A percentile compares a stretch with the other conserved stretches of the same genome.
Evolutionary conservation across 2,329 filamentous ascomycete species (phyloP).

Genomic region (Talaromyces sp.): DNA sequence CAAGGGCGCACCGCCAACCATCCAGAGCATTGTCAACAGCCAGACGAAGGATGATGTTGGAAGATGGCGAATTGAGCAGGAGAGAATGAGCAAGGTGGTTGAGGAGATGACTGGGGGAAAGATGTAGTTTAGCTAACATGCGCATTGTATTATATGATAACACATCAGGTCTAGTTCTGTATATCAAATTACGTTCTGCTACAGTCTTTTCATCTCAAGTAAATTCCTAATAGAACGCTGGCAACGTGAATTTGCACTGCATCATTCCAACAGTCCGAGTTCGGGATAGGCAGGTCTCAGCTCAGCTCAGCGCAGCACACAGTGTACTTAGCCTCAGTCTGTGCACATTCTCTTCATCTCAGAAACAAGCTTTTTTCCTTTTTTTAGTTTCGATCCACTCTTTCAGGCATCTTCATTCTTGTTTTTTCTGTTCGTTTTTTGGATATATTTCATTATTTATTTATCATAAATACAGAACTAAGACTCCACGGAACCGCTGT

Average conservation of each 20-base stretch:
- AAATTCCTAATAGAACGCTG: background rate
- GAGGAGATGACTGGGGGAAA: slow-evolving; percentile 65
- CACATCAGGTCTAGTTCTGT: background rate
- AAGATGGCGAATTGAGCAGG: slow-evolving; percentile 45
- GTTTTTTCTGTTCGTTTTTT: too few species aligned
- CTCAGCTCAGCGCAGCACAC: background rate
- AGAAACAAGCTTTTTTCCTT: background rate
- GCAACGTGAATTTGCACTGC: background rate
- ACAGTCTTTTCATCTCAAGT: too few species aligned
- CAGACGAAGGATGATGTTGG: slow-evolving; percentile 28
- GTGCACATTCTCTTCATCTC: background rate
- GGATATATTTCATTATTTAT: background rate
- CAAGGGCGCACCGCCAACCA: slow-evolving; percentile 41
- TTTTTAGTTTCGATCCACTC: background rate
- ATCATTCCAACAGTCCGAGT: too few species aligned
- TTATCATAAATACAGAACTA: background rate
- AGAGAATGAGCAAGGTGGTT: slow-evolving; percentile 59
- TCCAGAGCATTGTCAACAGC: slow-evolving; percentile 28
- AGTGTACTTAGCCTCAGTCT: background rate
- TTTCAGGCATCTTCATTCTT: background rate
- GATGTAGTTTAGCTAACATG: slow-evolving; percentile 33
- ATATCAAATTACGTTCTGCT: background rate
- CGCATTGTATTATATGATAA: background rate
- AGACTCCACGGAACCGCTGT: too few species aligned
- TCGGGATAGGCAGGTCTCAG: background rate